Conservation (phyloP, 805 yeast genomes). For the Hermanozyma aechmeae region DNA sequence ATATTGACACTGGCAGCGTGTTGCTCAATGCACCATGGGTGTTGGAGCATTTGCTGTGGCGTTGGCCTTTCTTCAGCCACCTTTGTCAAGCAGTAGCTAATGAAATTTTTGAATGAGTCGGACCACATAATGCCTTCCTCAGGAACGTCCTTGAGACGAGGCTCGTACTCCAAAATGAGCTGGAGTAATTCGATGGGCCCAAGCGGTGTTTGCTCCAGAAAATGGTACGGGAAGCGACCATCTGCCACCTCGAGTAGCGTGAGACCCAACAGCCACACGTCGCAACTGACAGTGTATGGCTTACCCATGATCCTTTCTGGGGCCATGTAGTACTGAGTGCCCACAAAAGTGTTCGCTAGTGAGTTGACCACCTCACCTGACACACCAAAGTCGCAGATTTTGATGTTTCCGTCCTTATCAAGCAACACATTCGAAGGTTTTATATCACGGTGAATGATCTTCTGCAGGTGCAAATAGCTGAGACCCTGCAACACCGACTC, state of each 20-base stretch:
- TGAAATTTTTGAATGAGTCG: constrained; percentile 70
- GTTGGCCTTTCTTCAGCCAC: constrained; percentile 76
- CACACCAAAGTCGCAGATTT: constrained; percentile 95
- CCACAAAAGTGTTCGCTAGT: constrained; percentile 92
- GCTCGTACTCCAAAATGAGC: constrained; percentile 74
- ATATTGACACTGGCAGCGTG: constrained; percentile 64
- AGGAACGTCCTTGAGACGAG: constrained; percentile 70
- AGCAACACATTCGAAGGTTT: constrained; percentile 90
- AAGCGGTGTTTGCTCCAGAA: background rate
- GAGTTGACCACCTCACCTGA: constrained; percentile 85
- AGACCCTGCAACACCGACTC: constrained; percentile 78
- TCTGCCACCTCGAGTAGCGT: constrained; percentile 89
- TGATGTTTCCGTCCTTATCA: constrained; percentile 70
- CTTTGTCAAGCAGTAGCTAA: constrained; percentile 72
- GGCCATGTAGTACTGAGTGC: constrained; percentile 97
- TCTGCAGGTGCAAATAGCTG: constrained; percentile 77
- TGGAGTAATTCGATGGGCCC: constrained; percentile 80
- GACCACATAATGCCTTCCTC: constrained; percentile 74
- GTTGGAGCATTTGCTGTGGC: constrained; percentile 86
- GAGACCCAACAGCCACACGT: constrained; percentile 93
- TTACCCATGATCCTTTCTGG: constrained; percentile 96
- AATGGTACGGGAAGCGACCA: constrained; percentile 73
- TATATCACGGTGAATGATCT: constrained; percentile 90
- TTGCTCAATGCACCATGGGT: constrained; percentile 89
- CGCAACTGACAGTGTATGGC: constrained; percentile 90